phyloP scores from a whole-genome alignment of 129 eudicot species.

The Glebionis coronaria region DNA sequence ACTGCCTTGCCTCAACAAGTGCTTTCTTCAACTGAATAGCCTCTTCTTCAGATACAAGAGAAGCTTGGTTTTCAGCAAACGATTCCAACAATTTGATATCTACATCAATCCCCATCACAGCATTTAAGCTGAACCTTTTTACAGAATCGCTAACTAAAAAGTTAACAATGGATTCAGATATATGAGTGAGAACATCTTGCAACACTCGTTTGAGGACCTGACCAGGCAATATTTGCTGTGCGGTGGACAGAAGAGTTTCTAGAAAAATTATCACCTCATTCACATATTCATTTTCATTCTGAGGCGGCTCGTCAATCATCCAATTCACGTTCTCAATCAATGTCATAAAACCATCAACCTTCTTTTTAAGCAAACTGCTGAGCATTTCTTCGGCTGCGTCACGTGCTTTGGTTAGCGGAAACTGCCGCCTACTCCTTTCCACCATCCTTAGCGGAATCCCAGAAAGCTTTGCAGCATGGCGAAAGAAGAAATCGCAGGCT shows the following conservation, averaged over 20 bases:
- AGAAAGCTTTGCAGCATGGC: constrained; percentile 96
- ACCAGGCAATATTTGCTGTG: constrained; percentile 86
- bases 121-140: constrained; percentile 77
- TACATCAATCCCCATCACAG: constrained; percentile 86
- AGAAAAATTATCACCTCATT: constrained; percentile 90
- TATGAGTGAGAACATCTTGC: constrained; percentile 85
- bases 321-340: constrained; percentile 92
- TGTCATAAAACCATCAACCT: constrained; percentile 86
- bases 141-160: constrained; percentile 81
- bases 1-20: constrained; percentile 80
- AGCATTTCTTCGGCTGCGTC: constrained; percentile 94
- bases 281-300: constrained; percentile 82
- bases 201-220: constrained; percentile 82
- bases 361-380: constrained; percentile 83
- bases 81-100: constrained; percentile 79
- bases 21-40: constrained; percentile 64
- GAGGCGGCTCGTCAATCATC: constrained; percentile 90
- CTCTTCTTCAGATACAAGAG: constrained; percentile 69
- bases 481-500: constrained; percentile 93
- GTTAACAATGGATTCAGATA: constrained; percentile 77
- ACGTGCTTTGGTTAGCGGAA: constrained; percentile 82
- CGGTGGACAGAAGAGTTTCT: constrained; percentile 90
- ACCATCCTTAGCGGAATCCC: constrained; percentile 89
- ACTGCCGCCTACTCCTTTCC: constrained; percentile 83
- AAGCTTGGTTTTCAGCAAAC: constrained; percentile 90